Conservation (phyloP, 2,329 filamentous ascomycete species). For the Monilinia vaccinii-corymbosi region DNA sequence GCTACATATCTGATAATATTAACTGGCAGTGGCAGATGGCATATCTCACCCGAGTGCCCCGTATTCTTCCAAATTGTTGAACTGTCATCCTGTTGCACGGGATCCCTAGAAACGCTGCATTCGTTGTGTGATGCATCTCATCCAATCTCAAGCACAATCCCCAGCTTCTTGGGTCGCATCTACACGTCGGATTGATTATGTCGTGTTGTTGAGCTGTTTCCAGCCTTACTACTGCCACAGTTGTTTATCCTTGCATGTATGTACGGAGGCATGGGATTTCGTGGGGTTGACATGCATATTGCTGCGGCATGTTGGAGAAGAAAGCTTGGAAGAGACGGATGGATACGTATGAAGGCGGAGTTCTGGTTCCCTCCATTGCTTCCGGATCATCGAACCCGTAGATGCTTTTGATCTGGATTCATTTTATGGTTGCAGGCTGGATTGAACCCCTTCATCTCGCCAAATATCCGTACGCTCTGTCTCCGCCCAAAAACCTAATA, state of each 20-base stretch:
- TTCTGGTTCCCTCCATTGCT: background rate
- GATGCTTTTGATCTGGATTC: background rate
- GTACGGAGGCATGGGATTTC: constrained; percentile 6
- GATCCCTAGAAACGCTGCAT: constrained; percentile 1
- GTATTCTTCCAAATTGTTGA: constrained; percentile 1
- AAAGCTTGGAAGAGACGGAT: background rate
- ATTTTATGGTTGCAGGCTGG: background rate
- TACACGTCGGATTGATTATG: constrained; percentile 3
- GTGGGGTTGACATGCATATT: constrained; percentile 1
- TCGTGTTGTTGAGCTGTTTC: constrained; percentile 7
- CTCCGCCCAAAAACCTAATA: background rate
- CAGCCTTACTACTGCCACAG: constrained; percentile 9
- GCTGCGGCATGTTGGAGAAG: background rate
- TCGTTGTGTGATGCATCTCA: background rate
- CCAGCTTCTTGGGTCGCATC: background rate
- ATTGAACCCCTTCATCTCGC: constrained; percentile 5
- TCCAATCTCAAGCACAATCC: background rate
- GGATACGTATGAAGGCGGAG: background rate
- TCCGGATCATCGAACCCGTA: background rate
- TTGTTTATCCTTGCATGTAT: constrained; percentile 5
- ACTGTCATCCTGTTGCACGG: background rate
- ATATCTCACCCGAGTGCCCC: constrained; percentile 7
- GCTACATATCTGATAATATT: background rate
- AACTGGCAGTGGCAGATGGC: background rate
- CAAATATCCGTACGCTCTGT: background rate